Evolutionary conservation across 495 filamentous ascomycete genomes (phyloP), one percentile per base, ranked within the genome.

Genomic region (Hypoxylon fragiforme): DNA sequence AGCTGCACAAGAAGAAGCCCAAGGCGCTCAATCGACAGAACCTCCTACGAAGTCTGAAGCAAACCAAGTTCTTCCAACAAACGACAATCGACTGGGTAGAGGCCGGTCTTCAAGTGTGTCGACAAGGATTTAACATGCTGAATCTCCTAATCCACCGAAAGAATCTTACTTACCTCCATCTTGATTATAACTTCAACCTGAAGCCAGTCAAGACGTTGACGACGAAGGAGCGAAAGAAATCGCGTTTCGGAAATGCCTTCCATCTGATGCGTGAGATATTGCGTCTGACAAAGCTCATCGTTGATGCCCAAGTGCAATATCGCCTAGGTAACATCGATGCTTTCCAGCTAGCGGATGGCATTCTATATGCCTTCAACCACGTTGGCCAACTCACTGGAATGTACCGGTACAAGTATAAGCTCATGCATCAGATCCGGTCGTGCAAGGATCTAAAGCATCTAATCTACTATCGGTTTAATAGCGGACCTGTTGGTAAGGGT

Each of bases 331-430:
- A 99, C 64, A 97, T 99, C 56, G 95, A 99, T 68, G 95, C 95
- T 24, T 99, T 97, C 78, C 95, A 99, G 68, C 85, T 99, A 46
- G 95, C 95, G 3, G 95, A 99, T 70, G 95, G 95, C 70, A 99
- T 99, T 48, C 79, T 97, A 7, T 99, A 97, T 66, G 95, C 95
- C 21, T 97, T 99, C 79, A 99, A 99, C 74, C 95, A 99, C 62
- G 95, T 99, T 49, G 95, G 95, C 42, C 95, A 99, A 73, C 77
- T 99, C 44, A 99, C 95, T 19, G 95, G 95, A 64, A 99, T 99
- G 95, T 99, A 99, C 74, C 89, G 95, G 20, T 99, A 99, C 83
- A 99, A 99, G 80, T 99, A 99, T 77, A 99, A 99, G 77, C 81
- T 99, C 28, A 99, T 99, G 95, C 95, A 99, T 70, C 95, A 99